Conservation (phyloP, 345 rosid species). For the Citrus cavaleriei region DNA sequence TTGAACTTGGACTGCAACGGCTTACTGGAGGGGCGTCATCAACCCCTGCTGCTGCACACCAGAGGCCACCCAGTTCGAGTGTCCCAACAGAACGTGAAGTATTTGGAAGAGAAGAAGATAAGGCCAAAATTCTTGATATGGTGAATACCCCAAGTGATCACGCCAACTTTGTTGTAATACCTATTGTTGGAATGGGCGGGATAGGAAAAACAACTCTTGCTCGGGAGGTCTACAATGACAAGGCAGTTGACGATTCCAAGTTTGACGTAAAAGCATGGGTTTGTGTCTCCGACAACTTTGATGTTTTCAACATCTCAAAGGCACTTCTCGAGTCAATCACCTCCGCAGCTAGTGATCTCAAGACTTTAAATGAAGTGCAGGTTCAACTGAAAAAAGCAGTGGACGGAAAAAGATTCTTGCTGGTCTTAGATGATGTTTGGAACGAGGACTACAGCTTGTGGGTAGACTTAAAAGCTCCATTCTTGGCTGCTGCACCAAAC, state of each 20-base stretch:
- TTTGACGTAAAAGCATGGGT: slow-evolving; percentile 1
- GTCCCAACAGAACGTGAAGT: background rate
- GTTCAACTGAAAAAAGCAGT: too few species aligned
- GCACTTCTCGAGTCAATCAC: too few species aligned
- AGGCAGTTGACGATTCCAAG: background rate
- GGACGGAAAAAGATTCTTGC: too few species aligned
- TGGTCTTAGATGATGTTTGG: background rate
- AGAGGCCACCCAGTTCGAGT: background rate
- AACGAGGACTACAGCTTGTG: background rate
- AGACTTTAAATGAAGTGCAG: too few species aligned
- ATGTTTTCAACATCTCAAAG: background rate
- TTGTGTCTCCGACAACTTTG: background rate
- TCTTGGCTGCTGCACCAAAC: background rate
- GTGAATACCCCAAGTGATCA: background rate
- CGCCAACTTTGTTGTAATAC: background rate
- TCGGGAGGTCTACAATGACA: background rate
- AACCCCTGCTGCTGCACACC: background rate
- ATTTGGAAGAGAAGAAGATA: slow-evolving; percentile 1
- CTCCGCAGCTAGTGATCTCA: too few species aligned
- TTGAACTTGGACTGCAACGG: background rate
- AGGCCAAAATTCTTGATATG: background rate
- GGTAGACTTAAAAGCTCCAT: background rate
- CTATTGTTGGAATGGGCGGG: slow-evolving; percentile 3
- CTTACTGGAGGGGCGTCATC: background rate
- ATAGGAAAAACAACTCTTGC: background rate